These are phyloP conservation scores for Sclerotinia minor DNA, from an alignment of 2,329 filamentous ascomycete species.

Conservation along the genomic window DNA sequence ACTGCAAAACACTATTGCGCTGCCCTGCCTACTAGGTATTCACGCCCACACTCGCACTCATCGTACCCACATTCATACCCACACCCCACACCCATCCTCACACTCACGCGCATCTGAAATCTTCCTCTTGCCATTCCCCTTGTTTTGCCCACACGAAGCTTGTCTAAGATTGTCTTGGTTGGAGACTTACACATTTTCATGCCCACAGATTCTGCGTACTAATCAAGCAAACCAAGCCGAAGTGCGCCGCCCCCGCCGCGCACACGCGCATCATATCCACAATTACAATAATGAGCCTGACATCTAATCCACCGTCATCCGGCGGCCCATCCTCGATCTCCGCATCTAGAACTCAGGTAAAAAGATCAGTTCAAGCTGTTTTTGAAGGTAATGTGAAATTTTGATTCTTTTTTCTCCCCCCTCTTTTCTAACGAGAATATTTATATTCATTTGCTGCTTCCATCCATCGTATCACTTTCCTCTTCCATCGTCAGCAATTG, in stretches of 20 bases:
- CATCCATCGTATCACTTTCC: slow-evolving; percentile 6
- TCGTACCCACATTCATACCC: background rate
- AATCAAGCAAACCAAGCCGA: slow-evolving; percentile 11
- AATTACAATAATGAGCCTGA: slow-evolving; percentile 36
- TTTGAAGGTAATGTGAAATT: slow-evolving; percentile 55
- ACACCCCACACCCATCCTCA: background rate
- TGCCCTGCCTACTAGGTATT: slow-evolving; percentile 2
- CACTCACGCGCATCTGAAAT: slow-evolving; percentile 11
- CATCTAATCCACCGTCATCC: slow-evolving; percentile 42
- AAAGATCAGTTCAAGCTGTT: slow-evolving; percentile 59
- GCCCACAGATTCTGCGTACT: slow-evolving; percentile 9
- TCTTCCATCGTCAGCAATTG: background rate
- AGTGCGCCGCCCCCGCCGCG: slow-evolving; percentile 20
- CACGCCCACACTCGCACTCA: background rate
- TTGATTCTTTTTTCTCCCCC: slow-evolving; percentile 21
- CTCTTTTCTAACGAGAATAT: slow-evolving; percentile 18
- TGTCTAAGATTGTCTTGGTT: slow-evolving; percentile 20
- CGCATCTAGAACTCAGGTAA: slow-evolving; percentile 49
- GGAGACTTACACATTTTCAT: background rate
- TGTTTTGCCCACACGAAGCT: slow-evolving; percentile 15
- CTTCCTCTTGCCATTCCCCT: slow-evolving; percentile 9
- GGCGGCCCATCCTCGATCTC: slow-evolving; percentile 39
- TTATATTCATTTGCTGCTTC: slow-evolving; percentile 20
- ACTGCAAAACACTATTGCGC: slow-evolving; percentile 13
- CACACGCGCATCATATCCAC: slow-evolving; percentile 18